phyloP scores from a whole-genome alignment of 1,284 basidiomycete species.

The Pseudozyma hubeiensis region DNA sequence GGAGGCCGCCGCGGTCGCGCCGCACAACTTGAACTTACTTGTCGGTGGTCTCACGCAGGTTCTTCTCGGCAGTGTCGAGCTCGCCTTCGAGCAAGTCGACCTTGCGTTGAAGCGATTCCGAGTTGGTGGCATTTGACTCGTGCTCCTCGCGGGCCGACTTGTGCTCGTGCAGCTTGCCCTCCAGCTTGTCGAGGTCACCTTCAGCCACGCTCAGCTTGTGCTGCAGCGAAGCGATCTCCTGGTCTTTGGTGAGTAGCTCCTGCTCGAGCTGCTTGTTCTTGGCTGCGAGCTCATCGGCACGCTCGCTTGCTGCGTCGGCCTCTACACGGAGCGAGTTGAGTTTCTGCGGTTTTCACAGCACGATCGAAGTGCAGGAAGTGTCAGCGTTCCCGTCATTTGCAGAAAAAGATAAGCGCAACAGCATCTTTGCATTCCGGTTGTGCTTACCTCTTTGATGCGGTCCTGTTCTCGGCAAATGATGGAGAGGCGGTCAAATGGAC shows the following conservation, averaged over 20 bases:
- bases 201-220: conserved; percentile 82
- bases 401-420: neutral
- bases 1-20: neutral
- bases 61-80: conserved; percentile 94
- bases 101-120: conserved; percentile 84
- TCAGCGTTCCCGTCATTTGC: neutral
- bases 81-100: conserved; percentile 93
- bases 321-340: conserved; percentile 80
- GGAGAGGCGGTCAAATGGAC: neutral
- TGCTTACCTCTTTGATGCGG: conserved; percentile 73
- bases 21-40: conserved; percentile 76
- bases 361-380: neutral
- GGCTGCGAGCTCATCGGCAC: conserved; percentile 66
- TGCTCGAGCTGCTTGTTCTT: conserved; percentile 76
- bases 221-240: conserved; percentile 85
- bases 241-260: conserved; percentile 83
- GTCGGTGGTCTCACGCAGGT: conserved; percentile 94
- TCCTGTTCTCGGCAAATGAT: conserved; percentile 67
- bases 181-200: conserved; percentile 79
- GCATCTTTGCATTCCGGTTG: neutral
- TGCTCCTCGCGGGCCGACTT: conserved; percentile 80
- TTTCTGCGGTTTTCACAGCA: conserved; percentile 68
- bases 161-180: conserved; percentile 78
- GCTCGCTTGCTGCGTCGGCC: conserved; percentile 78
- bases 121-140: conserved; percentile 79